Evolutionary conservation across 257 asterid species (phyloP), one percentile per base, ranked within the genome.

Genomic region (Mitragyna speciosa): DNA sequence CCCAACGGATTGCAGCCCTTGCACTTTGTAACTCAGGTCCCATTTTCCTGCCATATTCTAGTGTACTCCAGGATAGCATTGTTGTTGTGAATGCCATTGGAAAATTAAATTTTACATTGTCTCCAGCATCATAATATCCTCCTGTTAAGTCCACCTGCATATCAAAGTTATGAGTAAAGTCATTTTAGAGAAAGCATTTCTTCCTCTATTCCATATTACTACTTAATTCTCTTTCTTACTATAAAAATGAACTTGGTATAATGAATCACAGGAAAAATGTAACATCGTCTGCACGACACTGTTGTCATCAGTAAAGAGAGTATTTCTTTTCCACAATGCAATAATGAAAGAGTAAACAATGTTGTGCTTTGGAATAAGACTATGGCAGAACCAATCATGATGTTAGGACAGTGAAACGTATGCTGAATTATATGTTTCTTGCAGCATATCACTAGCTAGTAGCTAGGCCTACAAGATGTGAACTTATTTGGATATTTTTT

Each of bases 1-100:
- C 91, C 98, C 98, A 94, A 0, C 97, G 96, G 84, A 94, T 88
- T 0, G 97, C 92, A 2, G 79, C 90, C 80, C 92, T 75, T 7
- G 89, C 66, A 5, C 48, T 77, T 0, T 82, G 72, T 39, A 93
- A 41, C 59, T 93, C 83, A 2, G 94, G 89, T 6, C 97, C 97
- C 87, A 94, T 52, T 78, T 76, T 87, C 86, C 82, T 85, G 61
- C 93, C 97, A 36, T 89, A 88, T 81, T 94, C 98, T 2, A 93
- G 77, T 12, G 87, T 87, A 2, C 91, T 84, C 97, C 97, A 94
- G 3, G 98, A 91, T 6, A 94, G 88, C 96, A 94, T 87, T 14
- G 98, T 93, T n/a, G 98, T 89, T 16, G 93, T 86, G 84, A 82
- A 92, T 31, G 97, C 94, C 98, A 94, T 93, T 17, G 97, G 97